These are phyloP conservation scores for Podospora fimiseda DNA, from an alignment of 495 filamentous ascomycete genomes.

Conservation along the genomic window DNA sequence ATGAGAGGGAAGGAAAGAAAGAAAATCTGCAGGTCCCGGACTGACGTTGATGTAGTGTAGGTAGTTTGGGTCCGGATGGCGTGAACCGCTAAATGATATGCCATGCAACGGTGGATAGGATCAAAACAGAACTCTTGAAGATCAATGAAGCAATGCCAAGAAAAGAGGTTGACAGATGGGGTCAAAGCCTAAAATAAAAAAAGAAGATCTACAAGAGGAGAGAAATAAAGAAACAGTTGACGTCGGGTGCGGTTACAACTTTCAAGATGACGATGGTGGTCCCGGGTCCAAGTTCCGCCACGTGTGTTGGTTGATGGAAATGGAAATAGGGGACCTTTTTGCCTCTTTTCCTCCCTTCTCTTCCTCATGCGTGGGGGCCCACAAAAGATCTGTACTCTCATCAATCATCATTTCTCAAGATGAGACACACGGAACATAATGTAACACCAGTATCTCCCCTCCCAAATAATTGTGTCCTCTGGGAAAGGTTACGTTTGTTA, in stretches of 20 bases:
- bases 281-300: conserved; percentile 7
- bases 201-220: background rate
- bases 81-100: background rate
- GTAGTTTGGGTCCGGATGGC: background rate
- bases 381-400: background rate
- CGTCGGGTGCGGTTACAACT: background rate
- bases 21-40: background rate
- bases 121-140: conserved; percentile 2
- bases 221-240: background rate
- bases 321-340: conserved; percentile 2
- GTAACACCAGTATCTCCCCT: no score
- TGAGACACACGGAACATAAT: no score
- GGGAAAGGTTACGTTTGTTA: no score
- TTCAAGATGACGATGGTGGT: conserved; percentile 7
- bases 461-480: no score
- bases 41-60: no score
- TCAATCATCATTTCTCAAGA: background rate
- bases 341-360: background rate
- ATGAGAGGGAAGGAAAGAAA: background rate
- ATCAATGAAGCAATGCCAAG: conserved; percentile 26
- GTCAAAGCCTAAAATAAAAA: conserved; percentile 12
- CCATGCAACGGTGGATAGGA: background rate
- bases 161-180: conserved; percentile 5
- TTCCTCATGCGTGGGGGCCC: background rate
- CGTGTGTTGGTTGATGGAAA: conserved; percentile 14